Evolutionary conservation across 2,329 filamentous ascomycete species (phyloP).

Genomic region (Trichoderma lentiforme): DNA sequence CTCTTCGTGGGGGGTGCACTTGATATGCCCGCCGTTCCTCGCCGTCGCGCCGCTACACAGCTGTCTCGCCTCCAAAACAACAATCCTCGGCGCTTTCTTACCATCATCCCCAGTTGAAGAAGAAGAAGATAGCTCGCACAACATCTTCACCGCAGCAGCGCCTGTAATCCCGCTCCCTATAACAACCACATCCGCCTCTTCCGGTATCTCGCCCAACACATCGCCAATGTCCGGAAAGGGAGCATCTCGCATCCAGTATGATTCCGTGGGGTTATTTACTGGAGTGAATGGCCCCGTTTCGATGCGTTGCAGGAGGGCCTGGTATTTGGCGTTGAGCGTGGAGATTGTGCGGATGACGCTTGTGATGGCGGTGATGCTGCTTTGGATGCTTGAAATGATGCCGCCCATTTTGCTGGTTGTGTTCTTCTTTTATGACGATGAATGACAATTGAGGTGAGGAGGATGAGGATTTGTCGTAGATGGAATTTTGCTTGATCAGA

Average conservation of each 20-base stretch:
- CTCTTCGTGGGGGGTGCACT: conserved; percentile 42
- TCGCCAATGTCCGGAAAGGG: conserved; percentile 42
- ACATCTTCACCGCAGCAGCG: conserved; percentile 30
- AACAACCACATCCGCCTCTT: conserved; percentile 46
- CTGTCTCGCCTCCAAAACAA: conserved; percentile 50
- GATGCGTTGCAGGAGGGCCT: conserved; percentile 30
- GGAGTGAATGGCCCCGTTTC: conserved; percentile 40
- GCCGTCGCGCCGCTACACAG: conserved; percentile 52
- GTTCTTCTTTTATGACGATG: neutral
- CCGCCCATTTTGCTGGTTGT: conserved; percentile 31
- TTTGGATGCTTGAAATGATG: conserved; percentile 30
- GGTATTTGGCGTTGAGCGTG: conserved; percentile 28
- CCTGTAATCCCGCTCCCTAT: conserved; percentile 56
- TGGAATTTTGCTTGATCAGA: neutral
- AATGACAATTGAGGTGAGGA: neutral
- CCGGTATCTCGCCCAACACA: conserved; percentile 33
- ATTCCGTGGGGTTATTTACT: conserved; percentile 37
- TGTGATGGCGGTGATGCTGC: conserved; percentile 24
- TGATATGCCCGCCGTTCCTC: conserved; percentile 52
- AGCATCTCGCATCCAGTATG: conserved; percentile 47
- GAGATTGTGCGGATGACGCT: conserved; percentile 27
- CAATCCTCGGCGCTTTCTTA: conserved; percentile 26
- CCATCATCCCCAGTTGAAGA: neutral
- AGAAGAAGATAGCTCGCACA: conserved; percentile 19
- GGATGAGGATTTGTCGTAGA: neutral